Conservation (phyloP, 2,329 filamentous ascomycete genomes). For the Pseudogymnoascus destructans region DNA sequence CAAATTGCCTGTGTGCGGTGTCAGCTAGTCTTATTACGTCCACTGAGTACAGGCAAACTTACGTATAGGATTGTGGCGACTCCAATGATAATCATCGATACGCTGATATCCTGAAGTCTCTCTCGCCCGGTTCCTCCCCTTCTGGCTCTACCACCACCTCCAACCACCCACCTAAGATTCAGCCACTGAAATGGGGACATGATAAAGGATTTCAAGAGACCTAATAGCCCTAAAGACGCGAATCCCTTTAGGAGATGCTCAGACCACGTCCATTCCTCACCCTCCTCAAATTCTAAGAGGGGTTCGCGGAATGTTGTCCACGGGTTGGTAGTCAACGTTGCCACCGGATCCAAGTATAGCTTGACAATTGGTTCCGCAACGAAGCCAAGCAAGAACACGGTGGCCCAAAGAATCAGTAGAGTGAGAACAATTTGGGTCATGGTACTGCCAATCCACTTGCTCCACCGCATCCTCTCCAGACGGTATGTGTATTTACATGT, state of each 20-base stretch:
- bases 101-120: constrained; percentile 64
- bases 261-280: constrained; percentile 50
- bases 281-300: constrained; percentile 31
- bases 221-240: constrained; percentile 76
- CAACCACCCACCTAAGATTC: constrained; percentile 51
- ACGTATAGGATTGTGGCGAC: constrained; percentile 66
- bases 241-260: constrained; percentile 84
- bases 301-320: constrained; percentile 29
- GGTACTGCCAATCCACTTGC: constrained; percentile 53
- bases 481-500: constrained; percentile 78
- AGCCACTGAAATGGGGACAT: constrained; percentile 67
- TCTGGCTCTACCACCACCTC: constrained; percentile 36
- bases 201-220: constrained; percentile 67
- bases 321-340: constrained; percentile 39
- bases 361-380: constrained; percentile 87
- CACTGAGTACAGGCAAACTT: constrained; percentile 29
- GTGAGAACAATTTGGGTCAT: constrained; percentile 59
- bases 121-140: constrained; percentile 57
- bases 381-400: constrained; percentile 77
- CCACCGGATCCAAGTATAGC: constrained; percentile 68
- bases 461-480: constrained; percentile 64
- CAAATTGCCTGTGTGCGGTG: constrained; percentile 51
- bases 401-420: constrained; percentile 51
- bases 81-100: constrained; percentile 67
- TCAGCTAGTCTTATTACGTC: neutral